Evolutionary conservation across 2,329 filamentous ascomycete species (phyloP).

Genomic region (Hymenoscyphus occultus): DNA sequence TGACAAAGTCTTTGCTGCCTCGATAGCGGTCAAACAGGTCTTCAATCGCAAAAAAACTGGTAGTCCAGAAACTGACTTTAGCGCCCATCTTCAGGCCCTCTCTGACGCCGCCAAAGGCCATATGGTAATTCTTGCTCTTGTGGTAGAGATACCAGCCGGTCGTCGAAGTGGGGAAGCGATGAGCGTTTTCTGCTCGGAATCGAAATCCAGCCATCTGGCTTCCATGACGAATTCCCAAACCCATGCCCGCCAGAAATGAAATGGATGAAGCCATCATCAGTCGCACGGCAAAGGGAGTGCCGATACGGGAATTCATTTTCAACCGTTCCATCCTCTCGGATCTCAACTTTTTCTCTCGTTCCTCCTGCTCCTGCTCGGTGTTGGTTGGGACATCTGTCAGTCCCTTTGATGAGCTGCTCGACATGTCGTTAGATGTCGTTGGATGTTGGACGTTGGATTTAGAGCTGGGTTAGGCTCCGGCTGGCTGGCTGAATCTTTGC

Average conservation of each 20-base stretch:
- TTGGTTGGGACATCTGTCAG: neutral
- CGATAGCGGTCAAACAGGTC: conserved; percentile 77
- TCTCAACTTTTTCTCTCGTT: conserved; percentile 11
- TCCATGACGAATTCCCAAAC: conserved; percentile 69
- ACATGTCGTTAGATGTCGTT: conserved; percentile 17
- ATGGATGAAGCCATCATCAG: conserved; percentile 62
- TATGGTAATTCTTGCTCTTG: conserved; percentile 93
- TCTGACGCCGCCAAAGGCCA: conserved; percentile 71
- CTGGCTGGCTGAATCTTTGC: neutral
- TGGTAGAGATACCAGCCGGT: conserved; percentile 98
- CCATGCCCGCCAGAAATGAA: conserved; percentile 66
- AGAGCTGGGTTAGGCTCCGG: conserved; percentile 10
- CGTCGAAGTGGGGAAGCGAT: conserved; percentile 79
- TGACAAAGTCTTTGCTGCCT: conserved; percentile 70
- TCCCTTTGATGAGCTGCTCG: conserved; percentile 17
- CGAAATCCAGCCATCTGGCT: conserved; percentile 71
- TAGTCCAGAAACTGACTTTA: conserved; percentile 69
- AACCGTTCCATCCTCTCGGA: conserved; percentile 19
- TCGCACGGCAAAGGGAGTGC: conserved; percentile 62
- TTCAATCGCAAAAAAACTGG: conserved; percentile 77
- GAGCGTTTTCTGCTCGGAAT: conserved; percentile 94
- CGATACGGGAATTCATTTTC: conserved; percentile 43
- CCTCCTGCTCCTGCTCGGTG: conserved; percentile 6
- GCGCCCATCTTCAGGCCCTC: conserved; percentile 75
- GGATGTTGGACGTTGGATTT: conserved; percentile 22